These are phyloP conservation scores for Pseudogymnoascus sp. DNA, from an alignment of 2,329 filamentous ascomycete genomes.

Conservation along the genomic window DNA sequence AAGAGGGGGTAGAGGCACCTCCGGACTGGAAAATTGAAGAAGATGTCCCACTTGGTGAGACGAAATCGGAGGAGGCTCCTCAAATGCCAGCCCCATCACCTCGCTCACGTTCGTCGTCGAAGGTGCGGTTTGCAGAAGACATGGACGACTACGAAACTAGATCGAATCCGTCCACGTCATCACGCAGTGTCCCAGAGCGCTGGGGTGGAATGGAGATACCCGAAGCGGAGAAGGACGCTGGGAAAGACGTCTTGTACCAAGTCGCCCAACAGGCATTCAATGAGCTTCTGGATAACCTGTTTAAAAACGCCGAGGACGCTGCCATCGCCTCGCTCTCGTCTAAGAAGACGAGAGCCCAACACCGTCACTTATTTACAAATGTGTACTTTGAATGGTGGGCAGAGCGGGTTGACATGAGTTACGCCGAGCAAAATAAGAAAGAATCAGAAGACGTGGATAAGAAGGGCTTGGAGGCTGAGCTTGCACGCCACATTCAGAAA, in stretches of 20 bases:
- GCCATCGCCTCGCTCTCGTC: constrained; percentile 61
- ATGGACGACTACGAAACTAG: constrained; percentile 59
- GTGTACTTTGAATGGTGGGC: constrained; percentile 32
- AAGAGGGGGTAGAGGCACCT: constrained; percentile 64
- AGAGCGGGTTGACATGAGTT: constrained; percentile 4
- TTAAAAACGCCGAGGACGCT: constrained; percentile 70
- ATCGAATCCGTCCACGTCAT: constrained; percentile 66
- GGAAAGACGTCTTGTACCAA: constrained; percentile 70
- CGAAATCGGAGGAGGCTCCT: not conserved
- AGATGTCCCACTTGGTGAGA: constrained; percentile 35
- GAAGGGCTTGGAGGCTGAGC: not conserved
- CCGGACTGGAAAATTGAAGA: constrained; percentile 55
- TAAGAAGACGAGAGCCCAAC: constrained; percentile 50
- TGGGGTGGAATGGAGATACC: constrained; percentile 75
- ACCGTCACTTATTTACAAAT: constrained; percentile 39
- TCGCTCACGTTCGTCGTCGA: constrained; percentile 67
- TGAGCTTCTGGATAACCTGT: constrained; percentile 79
- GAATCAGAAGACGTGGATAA: not conserved
- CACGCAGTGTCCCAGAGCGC: constrained; percentile 61
- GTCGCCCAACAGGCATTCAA: constrained; percentile 90
- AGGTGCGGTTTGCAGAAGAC: constrained; percentile 69
- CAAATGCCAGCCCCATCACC: constrained; percentile 38
- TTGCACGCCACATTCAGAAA: not conserved
- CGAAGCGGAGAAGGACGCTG: constrained; percentile 71
- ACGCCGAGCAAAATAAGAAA: not conserved